A percentile compares a stretch with the other conserved stretches of the same genome.
Evolutionary conservation across 441 rosid species (phyloP).

Genomic region (Sinapis alba): DNA sequence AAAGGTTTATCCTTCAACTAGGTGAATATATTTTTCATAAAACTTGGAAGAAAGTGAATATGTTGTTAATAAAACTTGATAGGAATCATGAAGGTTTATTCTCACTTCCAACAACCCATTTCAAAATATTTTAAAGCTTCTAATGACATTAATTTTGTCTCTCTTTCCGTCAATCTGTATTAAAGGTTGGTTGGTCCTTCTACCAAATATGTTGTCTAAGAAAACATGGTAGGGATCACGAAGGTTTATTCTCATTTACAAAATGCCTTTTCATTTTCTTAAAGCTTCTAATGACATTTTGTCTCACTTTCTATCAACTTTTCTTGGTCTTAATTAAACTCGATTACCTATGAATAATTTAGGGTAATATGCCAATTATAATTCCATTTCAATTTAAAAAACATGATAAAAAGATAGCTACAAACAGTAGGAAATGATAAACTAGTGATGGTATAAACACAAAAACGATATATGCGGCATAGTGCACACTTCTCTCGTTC

Average conservation of each 20-base stretch:
- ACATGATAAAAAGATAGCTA: slow-evolving; percentile 5
- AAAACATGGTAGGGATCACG: slow-evolving; percentile 28
- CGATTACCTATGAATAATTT: slow-evolving; percentile 22
- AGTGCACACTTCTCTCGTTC: slow-evolving; percentile 2
- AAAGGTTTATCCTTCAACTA: slow-evolving; percentile 9
- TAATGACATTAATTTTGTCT: slow-evolving; percentile 19
- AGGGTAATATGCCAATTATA: slow-evolving; percentile 24
- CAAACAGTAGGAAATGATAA: slow-evolving; percentile 16
- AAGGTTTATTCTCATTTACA: slow-evolving; percentile 34
- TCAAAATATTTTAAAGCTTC: slow-evolving; percentile 12
- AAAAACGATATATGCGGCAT: slow-evolving; percentile 30
- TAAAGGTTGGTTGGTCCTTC: slow-evolving; percentile 21
- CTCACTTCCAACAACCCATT: slow-evolving; percentile 14
- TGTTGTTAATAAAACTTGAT: slow-evolving; percentile 7
- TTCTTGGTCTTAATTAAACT: slow-evolving; percentile 20
- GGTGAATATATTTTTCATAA: slow-evolving; percentile 4
- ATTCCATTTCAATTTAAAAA: slow-evolving; percentile 1
- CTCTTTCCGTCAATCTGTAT: slow-evolving; percentile 14
- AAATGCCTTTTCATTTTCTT: slow-evolving; percentile 22
- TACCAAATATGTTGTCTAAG: slow-evolving; percentile 15
- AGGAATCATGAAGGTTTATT: slow-evolving; percentile 38
- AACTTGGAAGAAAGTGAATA: slow-evolving; percentile 19
- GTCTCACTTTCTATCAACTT: slow-evolving; percentile 35
- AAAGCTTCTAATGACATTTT: slow-evolving; percentile 28
- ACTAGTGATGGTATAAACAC: slow-evolving; percentile 30